A percentile compares a stretch with the other conserved stretches of the same genome.
Conservation (phyloP, 495 filamentous ascomycete species). For the Pyrenopolyporus hunteri region DNA sequence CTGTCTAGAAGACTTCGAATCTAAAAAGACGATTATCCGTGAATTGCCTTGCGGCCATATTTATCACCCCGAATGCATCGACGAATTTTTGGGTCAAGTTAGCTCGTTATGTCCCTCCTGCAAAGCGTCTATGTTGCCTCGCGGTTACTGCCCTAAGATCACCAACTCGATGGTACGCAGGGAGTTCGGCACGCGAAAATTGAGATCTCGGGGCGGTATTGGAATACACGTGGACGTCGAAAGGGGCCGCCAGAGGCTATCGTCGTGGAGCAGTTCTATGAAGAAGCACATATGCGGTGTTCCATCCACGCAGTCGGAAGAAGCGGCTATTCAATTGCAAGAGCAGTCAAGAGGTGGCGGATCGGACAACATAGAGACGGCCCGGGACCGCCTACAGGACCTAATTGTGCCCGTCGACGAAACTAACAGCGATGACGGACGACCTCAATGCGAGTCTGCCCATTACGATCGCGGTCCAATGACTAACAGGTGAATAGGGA, state of each 20-base stretch:
- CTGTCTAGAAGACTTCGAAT: slow-evolving; percentile 81
- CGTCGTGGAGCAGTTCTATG: slow-evolving; percentile 34
- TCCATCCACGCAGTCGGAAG: slow-evolving; percentile 24
- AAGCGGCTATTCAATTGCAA: slow-evolving; percentile 34
- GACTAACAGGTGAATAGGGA: slow-evolving; percentile 30
- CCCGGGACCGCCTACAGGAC: slow-evolving; percentile 39
- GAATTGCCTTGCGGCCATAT: slow-evolving; percentile 89
- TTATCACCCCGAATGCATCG: slow-evolving; percentile 89
- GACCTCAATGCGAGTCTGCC: slow-evolving; percentile 37
- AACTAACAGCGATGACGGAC: slow-evolving; percentile 42
- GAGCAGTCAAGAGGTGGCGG: slow-evolving; percentile 23
- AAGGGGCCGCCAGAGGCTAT: slow-evolving; percentile 27
- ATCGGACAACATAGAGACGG: slow-evolving; percentile 16
- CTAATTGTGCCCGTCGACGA: slow-evolving; percentile 40
- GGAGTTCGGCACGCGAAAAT: slow-evolving; percentile 63
- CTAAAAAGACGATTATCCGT: slow-evolving; percentile 70
- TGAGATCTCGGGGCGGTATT: slow-evolving; percentile 43
- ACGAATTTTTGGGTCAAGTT: slow-evolving; percentile 71
- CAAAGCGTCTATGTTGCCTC: slow-evolving; percentile 74
- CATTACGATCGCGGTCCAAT: not conserved
- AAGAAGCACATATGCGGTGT: slow-evolving; percentile 32
- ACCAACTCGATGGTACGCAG: slow-evolving; percentile 85
- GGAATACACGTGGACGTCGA: slow-evolving; percentile 32
- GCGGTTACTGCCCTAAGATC: slow-evolving; percentile 69
- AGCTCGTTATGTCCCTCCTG: slow-evolving; percentile 88